A percentile compares a stretch with the other conserved stretches of the same genome.
Conservation (phyloP, 106 monocot species). For the Agapanthus africanus region DNA sequence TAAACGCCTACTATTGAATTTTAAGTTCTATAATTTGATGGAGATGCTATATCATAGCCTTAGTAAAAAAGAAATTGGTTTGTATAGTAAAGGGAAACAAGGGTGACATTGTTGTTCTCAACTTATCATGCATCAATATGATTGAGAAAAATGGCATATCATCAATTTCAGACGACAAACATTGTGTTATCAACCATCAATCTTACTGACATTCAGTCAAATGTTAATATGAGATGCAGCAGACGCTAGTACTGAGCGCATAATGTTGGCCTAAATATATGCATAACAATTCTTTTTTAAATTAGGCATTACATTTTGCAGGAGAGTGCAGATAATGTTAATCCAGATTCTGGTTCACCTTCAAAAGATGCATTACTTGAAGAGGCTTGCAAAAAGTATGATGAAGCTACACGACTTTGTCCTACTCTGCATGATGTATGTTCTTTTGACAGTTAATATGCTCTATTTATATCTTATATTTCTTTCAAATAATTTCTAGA, state of each 20-base stretch:
- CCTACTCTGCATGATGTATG: constrained; percentile 94
- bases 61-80: background rate
- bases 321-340: constrained; percentile 95
- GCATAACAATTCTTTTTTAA: too few species aligned
- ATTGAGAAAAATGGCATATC: background rate
- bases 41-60: too few species aligned
- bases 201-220: too few species aligned
- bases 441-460: background rate
- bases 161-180: background rate
- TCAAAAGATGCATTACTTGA: constrained; percentile 96
- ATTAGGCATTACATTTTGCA: too few species aligned
- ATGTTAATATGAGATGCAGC: background rate
- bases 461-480: background rate
- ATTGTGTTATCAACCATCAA: background rate
- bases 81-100: background rate
- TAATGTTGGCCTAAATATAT: too few species aligned
- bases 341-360: constrained; percentile 53
- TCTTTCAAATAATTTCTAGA: too few species aligned
- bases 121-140: background rate
- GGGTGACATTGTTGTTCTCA: background rate
- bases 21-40: too few species aligned
- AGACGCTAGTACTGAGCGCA: too few species aligned
- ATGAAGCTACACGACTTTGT: constrained; percentile 86
- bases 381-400: constrained; percentile 98
- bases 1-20: too few species aligned